Evolutionary conservation across 2,329 filamentous ascomycete genomes (phyloP), one percentile per base, ranked within the genome.

Genomic region (Xylaria sp.): DNA sequence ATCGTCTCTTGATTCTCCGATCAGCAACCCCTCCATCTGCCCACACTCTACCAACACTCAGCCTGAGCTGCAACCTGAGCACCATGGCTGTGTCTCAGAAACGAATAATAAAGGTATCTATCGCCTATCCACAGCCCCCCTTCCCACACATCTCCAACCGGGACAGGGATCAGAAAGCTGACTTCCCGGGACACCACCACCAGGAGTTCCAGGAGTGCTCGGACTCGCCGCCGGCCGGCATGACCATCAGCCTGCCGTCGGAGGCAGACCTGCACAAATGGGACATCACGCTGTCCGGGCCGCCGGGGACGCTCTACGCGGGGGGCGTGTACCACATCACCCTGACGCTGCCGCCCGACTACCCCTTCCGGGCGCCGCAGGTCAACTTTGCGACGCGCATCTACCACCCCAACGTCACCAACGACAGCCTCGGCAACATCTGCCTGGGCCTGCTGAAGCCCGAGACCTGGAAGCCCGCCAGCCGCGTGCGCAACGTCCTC

Each of bases 401-500:
- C 85, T 98, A 97, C 87, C 94, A 98, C 83, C 94, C 94, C 53
- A 98, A 98, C 82, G 88, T 98, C 68, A 93, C 91, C 77, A 96
- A 97, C 85, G 94, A 97, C 80, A 87, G 88, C 77, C 88, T 89
- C 73, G 94, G 94, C 70, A 91, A 87, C 81, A 93, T 98, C 88
- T 98, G 94, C 82, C 85, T 98, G 53, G 90, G 89, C 68, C 88
- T 94, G 80, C 88, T 98, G 74, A 93, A 94, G 78, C 81, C 91
- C 34, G 93, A 97, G 76, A 90, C 93, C 81, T 98, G 94, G 94
- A 98, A 97, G 85, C 94, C 94, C 19, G 90, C 90, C 69, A 92
- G 91, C 76, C 92, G 90, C 82, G 87, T 97, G 72, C 81, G 82
- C 54, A 88, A 89, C 61, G 93, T 97, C 32, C 87, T 98, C 70